Base-by-base conservation (phyloP, 441 rosid genomes). In the Cnidoscolus chayamansa region DNA sequence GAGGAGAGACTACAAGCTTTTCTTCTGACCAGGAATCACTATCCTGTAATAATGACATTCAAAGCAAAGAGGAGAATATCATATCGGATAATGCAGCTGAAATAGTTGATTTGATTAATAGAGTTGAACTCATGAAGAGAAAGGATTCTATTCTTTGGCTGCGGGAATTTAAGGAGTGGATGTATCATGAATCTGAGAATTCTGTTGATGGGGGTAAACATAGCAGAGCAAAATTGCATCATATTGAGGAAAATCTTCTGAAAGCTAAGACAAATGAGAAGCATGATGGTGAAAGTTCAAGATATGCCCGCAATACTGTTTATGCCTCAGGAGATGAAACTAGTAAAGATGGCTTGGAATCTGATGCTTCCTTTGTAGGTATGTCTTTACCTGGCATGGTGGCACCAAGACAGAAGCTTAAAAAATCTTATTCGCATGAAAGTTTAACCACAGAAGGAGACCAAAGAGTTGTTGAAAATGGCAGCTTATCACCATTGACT, bases 111-210 rank as follows among this genome's bases (percentile, higher is more conserved):
- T 85, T 93, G 87, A 93, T 95, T 69, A 87, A 81, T 31, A 86
- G 83, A 81, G 91, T 87, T 59, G 99, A 95, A 78, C 83, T 83
- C 76, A 78, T 95, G 90, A 92, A 95, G 88, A 93, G 82, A 83
- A 98, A 89, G 77, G 89, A 86, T 48, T 88, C 96, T 66, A 70
- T 85, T 78, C 82, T 90, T 81, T 95, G 99, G 99, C 74, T 95
- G 83, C 86, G 89, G 53, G 97, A 95, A 79, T 85, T 92, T 81
- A 91, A 86, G 85, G 90, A 91, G 65, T 92, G 98, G 99, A 86
- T 91, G 94, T 94, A 87, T 82, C 90, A 85, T 73, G 81, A 87
- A 75, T 80, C 86, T 50, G 89, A 84, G 77, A 78, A 79, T 80
- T 70, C 67, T 68, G 70, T 72, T 17, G 88, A 84, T 84, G 78